phyloP scores from a whole-genome alignment of 371 early-diverging fungal genomes.

The Syncephalastrum contaminatum region DNA sequence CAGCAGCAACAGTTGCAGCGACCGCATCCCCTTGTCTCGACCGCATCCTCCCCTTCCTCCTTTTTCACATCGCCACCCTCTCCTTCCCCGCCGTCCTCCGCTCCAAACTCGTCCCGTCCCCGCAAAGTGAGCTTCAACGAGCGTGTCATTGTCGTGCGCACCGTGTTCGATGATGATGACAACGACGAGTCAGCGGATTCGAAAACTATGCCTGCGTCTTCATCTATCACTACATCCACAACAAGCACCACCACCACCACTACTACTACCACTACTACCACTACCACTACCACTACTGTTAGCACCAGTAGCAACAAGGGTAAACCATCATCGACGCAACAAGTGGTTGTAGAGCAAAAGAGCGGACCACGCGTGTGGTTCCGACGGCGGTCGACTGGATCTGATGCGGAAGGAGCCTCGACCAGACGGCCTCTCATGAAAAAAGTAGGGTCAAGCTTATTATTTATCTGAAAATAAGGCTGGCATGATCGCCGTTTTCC shows the following conservation, averaged over 20 bases:
- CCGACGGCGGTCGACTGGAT: slow-evolving; percentile 24
- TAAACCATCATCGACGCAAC: background rate
- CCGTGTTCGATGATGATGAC: slow-evolving; percentile 16
- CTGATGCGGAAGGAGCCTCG: background rate
- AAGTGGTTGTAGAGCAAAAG: slow-evolving; percentile 1
- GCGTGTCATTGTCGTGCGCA: slow-evolving; percentile 28
- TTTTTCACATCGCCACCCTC: slow-evolving; percentile 2
- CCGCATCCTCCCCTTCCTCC: slow-evolving; percentile 24
- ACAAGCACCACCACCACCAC: no score
- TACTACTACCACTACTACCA: no score
- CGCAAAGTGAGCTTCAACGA: slow-evolving; percentile 30
- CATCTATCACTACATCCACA: no score
- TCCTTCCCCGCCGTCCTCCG: background rate
- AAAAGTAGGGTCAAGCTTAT: no score
- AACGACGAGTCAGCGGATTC: background rate
- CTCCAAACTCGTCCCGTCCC: background rate
- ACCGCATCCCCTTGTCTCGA: slow-evolving; percentile 25
- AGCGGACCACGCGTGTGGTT: background rate
- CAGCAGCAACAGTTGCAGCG: slow-evolving; percentile 4
- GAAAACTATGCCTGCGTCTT: no score
- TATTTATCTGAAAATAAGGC: no score
- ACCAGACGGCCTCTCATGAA: no score
- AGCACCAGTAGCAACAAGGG: no score
- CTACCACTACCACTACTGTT: no score
- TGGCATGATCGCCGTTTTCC: no score